Percentiles rank a stretch among this genome's conserved stretches.
phyloP scores from a whole-genome alignment of 371 early-diverging fungal genomes.

The Actinomortierella wolfii region DNA sequence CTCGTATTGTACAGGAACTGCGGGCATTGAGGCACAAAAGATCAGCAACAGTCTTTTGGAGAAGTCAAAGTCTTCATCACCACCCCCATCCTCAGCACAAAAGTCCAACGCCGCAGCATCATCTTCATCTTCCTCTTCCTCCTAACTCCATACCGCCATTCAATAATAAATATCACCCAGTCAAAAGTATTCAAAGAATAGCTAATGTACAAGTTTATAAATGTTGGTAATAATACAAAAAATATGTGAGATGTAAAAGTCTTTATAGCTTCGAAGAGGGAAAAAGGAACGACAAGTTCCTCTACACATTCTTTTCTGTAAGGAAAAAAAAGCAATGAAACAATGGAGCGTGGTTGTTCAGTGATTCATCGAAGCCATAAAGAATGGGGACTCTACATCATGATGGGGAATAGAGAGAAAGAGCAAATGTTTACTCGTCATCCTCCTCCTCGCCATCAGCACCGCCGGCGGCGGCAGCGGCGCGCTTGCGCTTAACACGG shows the following conservation, averaged over 20 bases:
- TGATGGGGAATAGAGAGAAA: background rate
- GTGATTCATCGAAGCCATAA: background rate
- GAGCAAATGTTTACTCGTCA: constrained; percentile 59
- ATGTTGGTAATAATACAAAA: too few relatives aligned
- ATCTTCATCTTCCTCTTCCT: too few relatives aligned
- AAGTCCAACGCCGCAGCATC: background rate
- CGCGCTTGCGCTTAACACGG: constrained; percentile 96
- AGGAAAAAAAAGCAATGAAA: too few relatives aligned
- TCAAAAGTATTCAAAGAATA: too few relatives aligned
- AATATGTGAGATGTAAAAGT: too few relatives aligned
- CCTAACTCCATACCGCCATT: too few relatives aligned
- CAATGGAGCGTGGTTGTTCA: too few relatives aligned
- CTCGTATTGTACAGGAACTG: constrained; percentile 84
- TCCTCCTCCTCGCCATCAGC: constrained; percentile 73
- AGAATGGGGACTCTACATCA: constrained; percentile 1
- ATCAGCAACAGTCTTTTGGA: constrained; percentile 18
- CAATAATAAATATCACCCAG: too few relatives aligned
- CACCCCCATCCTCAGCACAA: background rate
- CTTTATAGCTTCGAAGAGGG: too few relatives aligned
- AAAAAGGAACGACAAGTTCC: too few relatives aligned
- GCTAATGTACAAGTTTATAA: too few relatives aligned
- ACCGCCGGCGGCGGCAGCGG: constrained; percentile 65
- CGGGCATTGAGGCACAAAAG: constrained; percentile 73
- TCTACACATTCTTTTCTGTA: background rate
- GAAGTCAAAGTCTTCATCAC: background rate